A percentile compares a stretch with the other conserved stretches of the same genome.
Conservation (phyloP, 805 yeast species). For the Candida palmyrensis region DNA sequence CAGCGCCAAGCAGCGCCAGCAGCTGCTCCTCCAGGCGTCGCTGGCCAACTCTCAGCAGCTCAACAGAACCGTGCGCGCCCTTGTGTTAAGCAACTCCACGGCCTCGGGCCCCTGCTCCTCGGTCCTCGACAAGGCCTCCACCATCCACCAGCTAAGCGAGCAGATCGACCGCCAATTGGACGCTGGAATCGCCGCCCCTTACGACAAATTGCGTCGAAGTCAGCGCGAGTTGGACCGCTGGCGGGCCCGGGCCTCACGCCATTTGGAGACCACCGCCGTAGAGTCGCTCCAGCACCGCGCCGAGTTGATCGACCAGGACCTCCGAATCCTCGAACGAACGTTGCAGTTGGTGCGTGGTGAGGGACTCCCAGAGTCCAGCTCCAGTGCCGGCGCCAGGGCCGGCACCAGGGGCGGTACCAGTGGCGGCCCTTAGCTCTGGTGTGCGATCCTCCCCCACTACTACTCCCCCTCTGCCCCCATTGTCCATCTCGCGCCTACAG, state of each 20-base stretch:
- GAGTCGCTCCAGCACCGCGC: constrained; percentile 36
- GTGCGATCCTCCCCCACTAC: too few species aligned
- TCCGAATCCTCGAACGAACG: constrained; percentile 65
- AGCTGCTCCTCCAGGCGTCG: constrained; percentile 20
- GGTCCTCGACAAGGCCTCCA: constrained; percentile 31
- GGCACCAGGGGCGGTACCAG: too few species aligned
- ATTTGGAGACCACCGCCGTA: constrained; percentile 2
- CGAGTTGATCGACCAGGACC: constrained; percentile 65
- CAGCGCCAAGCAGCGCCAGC: constrained; percentile 32
- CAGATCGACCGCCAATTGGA: constrained; percentile 34
- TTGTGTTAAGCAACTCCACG: constrained; percentile 22
- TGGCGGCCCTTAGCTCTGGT: too few species aligned
- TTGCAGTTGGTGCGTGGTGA: constrained; percentile 15
- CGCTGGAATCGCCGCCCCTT: constrained; percentile 26
- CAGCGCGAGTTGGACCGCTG: constrained; percentile 18
- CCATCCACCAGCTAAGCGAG: constrained; percentile 33
- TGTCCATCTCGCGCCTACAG: too few species aligned
- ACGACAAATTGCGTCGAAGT: constrained; percentile 18
- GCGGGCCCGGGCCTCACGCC: background rate
- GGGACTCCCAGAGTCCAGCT: too few species aligned
- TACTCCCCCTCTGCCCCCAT: too few species aligned
- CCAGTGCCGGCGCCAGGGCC: too few species aligned
- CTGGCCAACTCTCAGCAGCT: constrained; percentile 22
- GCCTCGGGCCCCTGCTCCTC: constrained; percentile 9
- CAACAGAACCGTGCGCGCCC: constrained; percentile 14